Percentiles rank a stretch among this genome's conserved stretches.
These are phyloP conservation scores for Diaporthe sp. DNA, from an alignment of 2,329 filamentous ascomycete species.

Conservation along the genomic window DNA sequence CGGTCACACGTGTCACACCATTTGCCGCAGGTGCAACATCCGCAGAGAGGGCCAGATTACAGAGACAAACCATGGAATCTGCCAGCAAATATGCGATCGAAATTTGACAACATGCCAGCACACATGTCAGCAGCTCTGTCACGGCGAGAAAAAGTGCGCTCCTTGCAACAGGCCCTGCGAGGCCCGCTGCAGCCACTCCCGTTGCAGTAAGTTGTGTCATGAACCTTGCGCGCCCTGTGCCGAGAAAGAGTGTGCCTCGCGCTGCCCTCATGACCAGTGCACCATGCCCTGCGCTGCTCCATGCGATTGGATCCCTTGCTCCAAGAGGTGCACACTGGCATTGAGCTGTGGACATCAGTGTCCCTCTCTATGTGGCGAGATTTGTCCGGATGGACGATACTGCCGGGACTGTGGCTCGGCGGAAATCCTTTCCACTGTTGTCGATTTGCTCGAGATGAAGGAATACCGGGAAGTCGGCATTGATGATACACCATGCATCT, in stretches of 20 bases:
- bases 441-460: constrained; percentile 67
- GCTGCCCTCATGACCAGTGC: constrained; percentile 45
- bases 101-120: constrained; percentile 67
- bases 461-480: constrained; percentile 68
- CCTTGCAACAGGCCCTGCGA: constrained; percentile 63
- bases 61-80: constrained; percentile 56
- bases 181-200: constrained; percentile 65
- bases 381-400: constrained; percentile 60
- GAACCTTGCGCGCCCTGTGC: constrained; percentile 73
- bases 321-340: constrained; percentile 62
- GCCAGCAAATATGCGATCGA: constrained; percentile 60
- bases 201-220: constrained; percentile 64
- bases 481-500: constrained; percentile 68
- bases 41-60: constrained; percentile 44
- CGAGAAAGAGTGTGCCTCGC: constrained; percentile 62
- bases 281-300: constrained; percentile 72
- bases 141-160: constrained; percentile 57
- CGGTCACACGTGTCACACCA: constrained; percentile 65
- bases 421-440: constrained; percentile 55
- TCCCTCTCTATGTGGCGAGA: constrained; percentile 73
- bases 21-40: constrained; percentile 60
- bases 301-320: constrained; percentile 75
- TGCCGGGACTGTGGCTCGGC: constrained; percentile 67
- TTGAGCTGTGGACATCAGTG: constrained; percentile 71
- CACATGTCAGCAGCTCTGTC: constrained; percentile 61